Percentiles rank a stretch among this genome's conserved stretches.
phyloP scores from a whole-genome alignment of 495 filamentous ascomycete species.

The Parachaetomium inaequale region DNA sequence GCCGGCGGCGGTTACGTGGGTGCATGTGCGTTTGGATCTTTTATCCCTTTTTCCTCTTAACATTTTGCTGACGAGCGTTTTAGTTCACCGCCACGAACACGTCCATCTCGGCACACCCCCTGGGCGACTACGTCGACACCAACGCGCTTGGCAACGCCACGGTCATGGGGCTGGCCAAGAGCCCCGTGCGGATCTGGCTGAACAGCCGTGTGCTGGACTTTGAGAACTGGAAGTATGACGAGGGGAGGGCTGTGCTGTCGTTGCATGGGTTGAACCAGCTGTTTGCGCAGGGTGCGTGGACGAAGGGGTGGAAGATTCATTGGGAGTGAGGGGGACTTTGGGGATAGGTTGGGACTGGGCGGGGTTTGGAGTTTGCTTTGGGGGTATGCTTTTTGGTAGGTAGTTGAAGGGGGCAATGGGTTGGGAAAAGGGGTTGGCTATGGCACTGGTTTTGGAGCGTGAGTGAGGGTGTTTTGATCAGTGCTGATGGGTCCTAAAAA shows the following conservation, averaged over 20 bases:
- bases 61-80: background rate
- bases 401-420: background rate
- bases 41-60: background rate
- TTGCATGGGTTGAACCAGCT: conserved; percentile 15
- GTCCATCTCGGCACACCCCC: conserved; percentile 44
- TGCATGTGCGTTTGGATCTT: conserved; percentile 48
- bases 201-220: conserved; percentile 46
- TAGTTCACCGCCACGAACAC: conserved; percentile 50
- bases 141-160: conserved; percentile 65
- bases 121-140: conserved; percentile 56
- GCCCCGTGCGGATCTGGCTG: conserved; percentile 46
- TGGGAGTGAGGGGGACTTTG: conserved; percentile 18
- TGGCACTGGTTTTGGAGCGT: background rate
- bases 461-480: background rate
- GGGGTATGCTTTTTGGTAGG: background rate
- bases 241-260: conserved; percentile 14
- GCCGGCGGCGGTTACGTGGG: conserved; percentile 54
- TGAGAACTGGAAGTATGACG: conserved; percentile 48
- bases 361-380: background rate
- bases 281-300: conserved; percentile 28
- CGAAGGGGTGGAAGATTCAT: conserved; percentile 20
- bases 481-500: background rate
- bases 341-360: background rate
- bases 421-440: background rate
- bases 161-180: conserved; percentile 55